Percentiles rank a stretch among this genome's conserved stretches.
Conservation (phyloP, 1,284 basidiomycete genomes). For the Coriolopsis trogii region DNA sequence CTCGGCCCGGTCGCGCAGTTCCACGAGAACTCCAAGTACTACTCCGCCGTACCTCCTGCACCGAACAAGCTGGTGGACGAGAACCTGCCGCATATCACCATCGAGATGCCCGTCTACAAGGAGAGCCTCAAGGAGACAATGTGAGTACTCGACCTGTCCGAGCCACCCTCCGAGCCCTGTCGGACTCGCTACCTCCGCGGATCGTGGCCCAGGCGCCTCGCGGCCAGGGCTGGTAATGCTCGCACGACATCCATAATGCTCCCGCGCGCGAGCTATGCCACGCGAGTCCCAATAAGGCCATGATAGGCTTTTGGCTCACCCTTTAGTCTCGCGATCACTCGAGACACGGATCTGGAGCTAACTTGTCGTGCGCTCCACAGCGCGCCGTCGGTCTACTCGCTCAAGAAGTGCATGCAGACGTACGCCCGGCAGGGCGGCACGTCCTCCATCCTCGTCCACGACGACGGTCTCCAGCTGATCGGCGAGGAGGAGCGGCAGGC, state of each 20-base stretch:
- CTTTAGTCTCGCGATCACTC: background rate
- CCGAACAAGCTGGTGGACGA: slow-evolving; percentile 65
- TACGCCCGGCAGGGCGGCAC: slow-evolving; percentile 84
- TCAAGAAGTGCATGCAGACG: slow-evolving; percentile 87
- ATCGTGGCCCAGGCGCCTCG: background rate
- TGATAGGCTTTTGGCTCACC: background rate
- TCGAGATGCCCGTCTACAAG: slow-evolving; percentile 84
- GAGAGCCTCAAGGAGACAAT: slow-evolving; percentile 71
- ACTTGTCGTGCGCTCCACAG: slow-evolving; percentile 36
- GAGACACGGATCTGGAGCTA: background rate
- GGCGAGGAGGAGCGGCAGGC: slow-evolving; percentile 38
- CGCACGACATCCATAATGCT: background rate
- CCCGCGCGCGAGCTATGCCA: no score
- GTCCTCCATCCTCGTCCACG: slow-evolving; percentile 75
- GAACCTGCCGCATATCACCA: slow-evolving; percentile 71
- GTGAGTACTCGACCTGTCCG: no score
- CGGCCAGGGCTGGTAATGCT: background rate
- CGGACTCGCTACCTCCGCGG: slow-evolving; percentile 3
- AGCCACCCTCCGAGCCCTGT: no score
- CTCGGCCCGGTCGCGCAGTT: slow-evolving; percentile 77
- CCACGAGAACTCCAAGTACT: slow-evolving; percentile 74
- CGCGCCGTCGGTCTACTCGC: slow-evolving; percentile 74
- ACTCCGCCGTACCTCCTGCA: slow-evolving; percentile 61
- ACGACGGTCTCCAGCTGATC: slow-evolving; percentile 63
- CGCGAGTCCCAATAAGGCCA: no score